Base-by-base conservation (phyloP, 2,329 filamentous ascomycete genomes). In the Talaromyces pinophilus region DNA sequence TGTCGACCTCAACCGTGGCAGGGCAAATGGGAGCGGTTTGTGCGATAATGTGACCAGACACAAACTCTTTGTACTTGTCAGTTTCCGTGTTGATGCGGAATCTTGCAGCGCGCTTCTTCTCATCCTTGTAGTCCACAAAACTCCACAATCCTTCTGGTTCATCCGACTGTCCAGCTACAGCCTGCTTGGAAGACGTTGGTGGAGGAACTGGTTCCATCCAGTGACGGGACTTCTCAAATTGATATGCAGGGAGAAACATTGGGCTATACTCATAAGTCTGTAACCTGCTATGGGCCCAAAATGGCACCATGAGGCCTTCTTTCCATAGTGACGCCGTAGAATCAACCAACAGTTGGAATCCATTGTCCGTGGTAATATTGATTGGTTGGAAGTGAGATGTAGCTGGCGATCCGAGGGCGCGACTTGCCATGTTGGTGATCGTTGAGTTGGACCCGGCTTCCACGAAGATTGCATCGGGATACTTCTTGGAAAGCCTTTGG, bases 21-120 rank as follows among this genome's bases (percentile, higher is more conserved):
- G 82, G 82, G 38, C 73, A 77, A 11, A 79, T 77, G 1, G 80
- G 73, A 0, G 78, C 80, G 0, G 79, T 77, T 38, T 76, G 66
- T 0, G 76, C 77, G 52, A 82, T 79, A 2, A 79, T 50, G 66
- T 85, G 82, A 7, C 76, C 77, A 0, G 70, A 64, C 0, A 84
- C 59, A 2, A 79, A 65, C 0, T 68, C 35, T 25, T 77, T 59
- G 68, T 79, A 85, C 40, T 77, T 71, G 0, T 74, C 63, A 0
- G 68, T 72, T 2, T 44, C 64, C 0, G 80, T 81, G 67, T 83
- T 81, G 71, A 85, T 73, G 0, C 74, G 74, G 75, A 84, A 84
- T 0, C 76, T 72, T 1, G 67, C 68, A 3, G 30, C 35, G 5
- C 40, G 54, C 33, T 64, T 61, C 3, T 42, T 44, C 17, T 22